A percentile compares a stretch with the other conserved stretches of the same genome.
These are phyloP conservation scores for Globisporangium canariense DNA, from an alignment of 352 stramenopile genomes.

Conservation along the genomic window DNA sequence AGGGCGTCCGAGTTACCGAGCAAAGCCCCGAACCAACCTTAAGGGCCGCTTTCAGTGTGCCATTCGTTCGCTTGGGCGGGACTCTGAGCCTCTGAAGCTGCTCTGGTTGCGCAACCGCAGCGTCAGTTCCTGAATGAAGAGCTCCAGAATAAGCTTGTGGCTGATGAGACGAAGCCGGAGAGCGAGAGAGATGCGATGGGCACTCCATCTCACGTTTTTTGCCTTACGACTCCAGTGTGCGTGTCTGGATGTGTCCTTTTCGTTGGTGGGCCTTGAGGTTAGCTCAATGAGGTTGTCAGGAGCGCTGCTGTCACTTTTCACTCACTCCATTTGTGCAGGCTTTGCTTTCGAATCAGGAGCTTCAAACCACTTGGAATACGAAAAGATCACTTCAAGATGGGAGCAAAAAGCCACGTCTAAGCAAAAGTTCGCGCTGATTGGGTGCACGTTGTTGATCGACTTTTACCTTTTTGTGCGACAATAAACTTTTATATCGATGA, in stretches of 20 bases:
- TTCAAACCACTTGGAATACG: too few relatives aligned
- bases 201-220: too few relatives aligned
- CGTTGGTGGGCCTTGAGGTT: not conserved
- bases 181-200: too few relatives aligned
- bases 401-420: conserved; percentile 2
- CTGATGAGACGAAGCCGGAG: too few relatives aligned
- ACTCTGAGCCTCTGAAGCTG: not conserved
- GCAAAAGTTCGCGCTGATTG: conserved; percentile 1
- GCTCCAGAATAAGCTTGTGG: too few relatives aligned
- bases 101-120: not conserved
- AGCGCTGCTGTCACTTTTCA: not conserved
- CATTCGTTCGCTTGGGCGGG: not conserved
- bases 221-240: too few relatives aligned
- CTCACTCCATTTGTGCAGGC: too few relatives aligned
- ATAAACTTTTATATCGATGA: not conserved
- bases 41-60: not conserved
- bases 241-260: too few relatives aligned
- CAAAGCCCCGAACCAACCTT: not conserved
- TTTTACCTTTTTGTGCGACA: not conserved
- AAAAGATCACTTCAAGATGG: too few relatives aligned
- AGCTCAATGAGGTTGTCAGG: not conserved
- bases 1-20: too few relatives aligned
- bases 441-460: not conserved
- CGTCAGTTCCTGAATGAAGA: too few relatives aligned
- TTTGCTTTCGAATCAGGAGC: too few relatives aligned